Evolutionary conservation across 352 stramenopile genomes (phyloP).

Genomic region (Pythium aquatile): DNA sequence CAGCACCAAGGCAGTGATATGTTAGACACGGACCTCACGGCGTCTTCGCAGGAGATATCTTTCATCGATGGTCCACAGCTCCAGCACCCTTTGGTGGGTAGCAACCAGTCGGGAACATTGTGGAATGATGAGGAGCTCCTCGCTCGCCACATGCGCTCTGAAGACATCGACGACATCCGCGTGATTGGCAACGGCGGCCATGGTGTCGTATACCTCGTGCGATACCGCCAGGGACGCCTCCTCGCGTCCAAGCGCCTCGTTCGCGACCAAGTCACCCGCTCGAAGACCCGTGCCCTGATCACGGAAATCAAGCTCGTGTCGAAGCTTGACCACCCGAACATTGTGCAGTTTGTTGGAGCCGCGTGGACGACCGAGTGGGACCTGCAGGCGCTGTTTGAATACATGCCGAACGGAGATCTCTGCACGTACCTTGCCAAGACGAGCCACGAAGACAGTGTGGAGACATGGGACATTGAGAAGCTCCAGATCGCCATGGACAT

Average conservation of each 20-base stretch:
- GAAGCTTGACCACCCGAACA: conserved; percentile 33
- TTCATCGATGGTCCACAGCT: background rate
- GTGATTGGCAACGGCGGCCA: conserved; percentile 16
- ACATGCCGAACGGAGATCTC: conserved; percentile 20
- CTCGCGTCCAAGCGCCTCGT: conserved; percentile 20
- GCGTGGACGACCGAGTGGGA: conserved; percentile 30
- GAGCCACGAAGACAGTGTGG: conserved; percentile 11
- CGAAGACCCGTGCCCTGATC: conserved; percentile 24
- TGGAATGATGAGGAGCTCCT: conserved; percentile 23
- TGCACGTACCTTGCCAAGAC: conserved; percentile 21
- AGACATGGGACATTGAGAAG: conserved; percentile 27
- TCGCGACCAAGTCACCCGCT: conserved; percentile 13
- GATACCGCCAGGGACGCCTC: conserved; percentile 1
- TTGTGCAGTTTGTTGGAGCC: conserved; percentile 38
- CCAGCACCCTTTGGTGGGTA: too few species aligned
- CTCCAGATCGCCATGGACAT: conserved; percentile 42
- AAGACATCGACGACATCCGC: conserved; percentile 15
- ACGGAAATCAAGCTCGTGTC: conserved; percentile 41
- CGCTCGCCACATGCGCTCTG: conserved; percentile 2
- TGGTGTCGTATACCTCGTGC: conserved; percentile 17
- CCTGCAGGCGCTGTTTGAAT: conserved; percentile 23
- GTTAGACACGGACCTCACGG: background rate
- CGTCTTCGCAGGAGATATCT: background rate
- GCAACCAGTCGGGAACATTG: background rate
- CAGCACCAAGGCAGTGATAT: background rate